These are phyloP conservation scores for Emergomyces orientalis DNA, from an alignment of 2,329 filamentous ascomycete species.

Conservation along the genomic window DNA sequence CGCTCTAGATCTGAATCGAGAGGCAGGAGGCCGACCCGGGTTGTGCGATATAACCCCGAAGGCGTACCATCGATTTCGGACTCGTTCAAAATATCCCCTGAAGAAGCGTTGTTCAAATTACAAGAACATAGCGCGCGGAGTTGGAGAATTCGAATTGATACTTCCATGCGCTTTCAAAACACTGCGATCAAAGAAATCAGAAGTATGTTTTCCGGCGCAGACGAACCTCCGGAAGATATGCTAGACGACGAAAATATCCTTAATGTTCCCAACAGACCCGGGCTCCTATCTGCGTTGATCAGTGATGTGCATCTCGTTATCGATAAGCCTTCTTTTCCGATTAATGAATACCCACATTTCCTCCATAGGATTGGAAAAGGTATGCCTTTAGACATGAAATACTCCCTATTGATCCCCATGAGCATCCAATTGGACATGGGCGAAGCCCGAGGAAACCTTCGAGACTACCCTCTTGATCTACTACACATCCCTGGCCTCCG, in stretches of 20 bases:
- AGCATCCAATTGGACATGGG: constrained; percentile 82
- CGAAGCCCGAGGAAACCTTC: constrained; percentile 73
- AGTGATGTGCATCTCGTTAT: constrained; percentile 76
- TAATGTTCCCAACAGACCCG: constrained; percentile 73
- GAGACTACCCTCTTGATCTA: constrained; percentile 88
- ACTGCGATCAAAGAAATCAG: constrained; percentile 70
- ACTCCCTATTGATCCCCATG: constrained; percentile 82
- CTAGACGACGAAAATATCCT: constrained; percentile 79
- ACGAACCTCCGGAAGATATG: constrained; percentile 69
- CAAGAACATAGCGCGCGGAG: constrained; percentile 75
- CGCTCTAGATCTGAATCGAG: constrained; percentile 23
- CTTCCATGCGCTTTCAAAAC: constrained; percentile 58
- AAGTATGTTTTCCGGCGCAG: constrained; percentile 69
- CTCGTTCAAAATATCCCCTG: constrained; percentile 60
- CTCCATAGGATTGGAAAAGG: constrained; percentile 89
- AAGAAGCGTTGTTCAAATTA: constrained; percentile 66
- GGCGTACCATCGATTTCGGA: constrained; percentile 63
- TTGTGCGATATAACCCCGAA: constrained; percentile 66
- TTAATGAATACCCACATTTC: constrained; percentile 72
- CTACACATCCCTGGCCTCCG: constrained; percentile 81
- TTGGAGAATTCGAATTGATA: constrained; percentile 87
- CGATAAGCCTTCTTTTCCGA: constrained; percentile 86
- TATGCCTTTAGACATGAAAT: constrained; percentile 85
- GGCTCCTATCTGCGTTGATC: constrained; percentile 69
- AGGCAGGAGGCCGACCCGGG: constrained; percentile 29